A percentile compares a stretch with the other conserved stretches of the same genome.
Evolutionary conservation across 176 grass and related monocot species (phyloP).

Genomic region (Pontederia crassipes): DNA sequence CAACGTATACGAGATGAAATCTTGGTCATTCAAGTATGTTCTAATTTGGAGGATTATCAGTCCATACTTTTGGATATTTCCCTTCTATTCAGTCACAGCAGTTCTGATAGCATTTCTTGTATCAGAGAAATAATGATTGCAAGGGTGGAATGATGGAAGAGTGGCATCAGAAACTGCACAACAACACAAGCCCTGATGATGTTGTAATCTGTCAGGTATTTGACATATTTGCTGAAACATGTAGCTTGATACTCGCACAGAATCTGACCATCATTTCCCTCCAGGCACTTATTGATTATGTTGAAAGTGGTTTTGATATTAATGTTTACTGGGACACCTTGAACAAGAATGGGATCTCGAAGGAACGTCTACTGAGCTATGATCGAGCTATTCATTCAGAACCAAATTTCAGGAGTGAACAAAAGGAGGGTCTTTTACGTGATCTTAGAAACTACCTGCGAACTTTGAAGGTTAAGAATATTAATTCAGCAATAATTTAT

Average conservation of each 20-base stretch:
- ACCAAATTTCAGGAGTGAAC: conserved; percentile 70
- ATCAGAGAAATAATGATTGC: conserved; percentile 90
- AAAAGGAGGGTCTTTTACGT: conserved; percentile 77
- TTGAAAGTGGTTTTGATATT: conserved; percentile 73
- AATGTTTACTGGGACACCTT: conserved; percentile 89
- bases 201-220: conserved; percentile 95
- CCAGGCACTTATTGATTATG: conserved; percentile 87
- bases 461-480: conserved; percentile 70
- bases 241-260: not conserved
- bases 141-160: conserved; percentile 99
- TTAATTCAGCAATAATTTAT: not conserved
- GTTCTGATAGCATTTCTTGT: conserved; percentile 17
- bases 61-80: not conserved
- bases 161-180: conserved; percentile 99
- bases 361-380: conserved; percentile 82
- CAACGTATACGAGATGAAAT: conserved; percentile 99
- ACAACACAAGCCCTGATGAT: conserved; percentile 99
- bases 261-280: conserved; percentile 27
- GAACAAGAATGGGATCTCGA: conserved; percentile 88
- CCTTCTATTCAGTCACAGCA: conserved; percentile 8
- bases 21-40: conserved; percentile 87
- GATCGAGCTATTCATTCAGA: conserved; percentile 95
- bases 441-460: conserved; percentile 79
- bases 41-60: not conserved
- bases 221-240: not conserved